Evolutionary conservation across 129 eudicot genomes (phyloP), one percentile per base, ranked within the genome.

Genomic region (Gnaphalium uliginosum): DNA sequence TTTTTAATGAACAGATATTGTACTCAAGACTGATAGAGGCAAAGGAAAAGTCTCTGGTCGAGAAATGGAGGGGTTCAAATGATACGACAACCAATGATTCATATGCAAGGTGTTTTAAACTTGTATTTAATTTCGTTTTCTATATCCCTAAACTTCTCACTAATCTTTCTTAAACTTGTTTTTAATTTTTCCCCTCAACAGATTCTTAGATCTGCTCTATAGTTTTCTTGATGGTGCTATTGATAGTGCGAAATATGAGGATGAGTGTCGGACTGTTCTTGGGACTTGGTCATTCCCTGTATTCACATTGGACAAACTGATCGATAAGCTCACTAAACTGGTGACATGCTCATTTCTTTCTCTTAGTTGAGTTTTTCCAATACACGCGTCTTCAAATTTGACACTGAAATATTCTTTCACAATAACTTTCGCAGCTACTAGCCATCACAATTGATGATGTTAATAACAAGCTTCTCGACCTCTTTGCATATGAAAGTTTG

Each of bases 271-370:
- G 41, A 86, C 96, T 26, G 87, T 87, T 75, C 88, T 94, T 73
- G 99, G 99, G 30, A 81, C 97, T 69, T 93, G 91, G 83, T 94
- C 99, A 15, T 94, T 91, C 71, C 76, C 89, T 75, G 90, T 94
- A 24, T 94, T 94, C 86, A 94, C 99, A 33, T 79, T 94, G 57
- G 99, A 91, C 97, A 94, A 94, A 85, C 89, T 94, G 79, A 89
- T 91, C 14, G 90, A 81, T 75, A 94, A 89, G 72, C 85, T 94
- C 75, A 87, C 87, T 59, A 94, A 91, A 79, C 90, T 87, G 99
- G 99, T 94, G 46, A 70, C 22, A 59, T 46, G 2, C 30, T 46
- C 64, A 69, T 76, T 57, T 68, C 68, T 30, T 41, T 46, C 41
- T 22, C 43, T 32, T 39, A 25, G 26, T 37, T 23, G 8, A 4